Base-by-base conservation (phyloP, 257 asterid genomes). In the Penstemon davidsonii region DNA sequence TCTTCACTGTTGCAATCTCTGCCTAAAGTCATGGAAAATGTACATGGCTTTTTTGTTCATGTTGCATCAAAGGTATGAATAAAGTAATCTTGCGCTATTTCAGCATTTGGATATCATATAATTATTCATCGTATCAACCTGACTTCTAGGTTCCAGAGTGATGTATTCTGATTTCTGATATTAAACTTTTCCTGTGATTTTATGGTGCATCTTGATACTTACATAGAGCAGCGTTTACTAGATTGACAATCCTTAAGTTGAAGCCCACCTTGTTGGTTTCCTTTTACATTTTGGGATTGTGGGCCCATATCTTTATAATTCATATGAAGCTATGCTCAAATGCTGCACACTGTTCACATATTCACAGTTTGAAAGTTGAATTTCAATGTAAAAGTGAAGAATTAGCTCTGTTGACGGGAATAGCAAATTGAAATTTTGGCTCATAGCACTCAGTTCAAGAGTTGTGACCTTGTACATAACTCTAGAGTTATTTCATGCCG, bases 51-150 rank as follows among this genome's bases (percentile, higher is more conserved):
- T 79, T 94, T 91, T 74, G 96, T 94, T 74, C 99, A 94, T 72
- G 96, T 94, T 59, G 99, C 99, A 49, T 87, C 99, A 53, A 94
- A 91, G 99, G 99, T 94, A 90, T 67, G 45, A 71, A 61, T 60
- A 53, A 60, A 25, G 41, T 56, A 8, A 40, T 5, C 50, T 7
- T 39, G 18, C 5, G 40, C 9, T 49, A 36, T 50, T 55, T 45
- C 18, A 4, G 56, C 60, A 37, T 54, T 43, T 66, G 47, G 13
- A 44, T 59, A 15, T 56, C 58, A 5, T 56, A 36, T 47, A 9
- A 46, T 60, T 33, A 40, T 54, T 61, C 56, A 10, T 59, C 3
- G 43, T 47, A 47, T 71, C 37, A 41, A 44, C 57, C 42, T 25
- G 18, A 11, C 25, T 15, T 52, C 52, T 25, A 33, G 67, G 38